Evolutionary conservation across 2,329 filamentous ascomycete genomes (phyloP).

Genomic region (Microcera coccophila): DNA sequence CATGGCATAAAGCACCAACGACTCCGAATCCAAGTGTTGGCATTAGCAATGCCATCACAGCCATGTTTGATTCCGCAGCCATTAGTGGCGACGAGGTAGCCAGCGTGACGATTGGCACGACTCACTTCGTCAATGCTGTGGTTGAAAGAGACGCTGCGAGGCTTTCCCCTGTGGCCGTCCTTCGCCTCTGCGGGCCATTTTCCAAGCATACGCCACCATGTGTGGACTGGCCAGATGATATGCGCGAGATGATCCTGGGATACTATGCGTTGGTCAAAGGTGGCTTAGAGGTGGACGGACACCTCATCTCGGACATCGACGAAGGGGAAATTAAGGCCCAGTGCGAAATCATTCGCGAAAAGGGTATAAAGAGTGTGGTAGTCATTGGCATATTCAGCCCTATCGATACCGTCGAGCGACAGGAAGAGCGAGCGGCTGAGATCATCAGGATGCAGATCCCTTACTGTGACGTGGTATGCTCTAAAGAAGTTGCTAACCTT

Average conservation of each 20-base stretch:
- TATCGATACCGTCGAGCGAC: constrained; percentile 45
- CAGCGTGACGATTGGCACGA: constrained; percentile 52
- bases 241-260: constrained; percentile 45
- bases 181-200: constrained; percentile 53
- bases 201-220: constrained; percentile 48
- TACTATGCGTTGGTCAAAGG: constrained; percentile 46
- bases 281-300: constrained; percentile 50
- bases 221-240: constrained; percentile 50
- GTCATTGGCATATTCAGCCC: constrained; percentile 51
- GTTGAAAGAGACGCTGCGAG: constrained; percentile 49
- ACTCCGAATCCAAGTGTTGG: constrained; percentile 46
- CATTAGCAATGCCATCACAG: constrained; percentile 42
- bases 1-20: constrained; percentile 48
- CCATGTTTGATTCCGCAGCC: constrained; percentile 37
- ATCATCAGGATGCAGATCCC: constrained; percentile 40
- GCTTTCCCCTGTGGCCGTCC: constrained; percentile 48
- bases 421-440: constrained; percentile 46
- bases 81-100: constrained; percentile 38
- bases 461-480: constrained; percentile 45
- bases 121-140: constrained; percentile 58
- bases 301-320: constrained; percentile 43
- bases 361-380: constrained; percentile 46
- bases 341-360: constrained; percentile 36
- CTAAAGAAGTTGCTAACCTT: constrained; percentile 50
- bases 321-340: constrained; percentile 38